Conservation (phyloP, 2,329 filamentous ascomycete genomes). For the Colletotrichum phormii region DNA sequence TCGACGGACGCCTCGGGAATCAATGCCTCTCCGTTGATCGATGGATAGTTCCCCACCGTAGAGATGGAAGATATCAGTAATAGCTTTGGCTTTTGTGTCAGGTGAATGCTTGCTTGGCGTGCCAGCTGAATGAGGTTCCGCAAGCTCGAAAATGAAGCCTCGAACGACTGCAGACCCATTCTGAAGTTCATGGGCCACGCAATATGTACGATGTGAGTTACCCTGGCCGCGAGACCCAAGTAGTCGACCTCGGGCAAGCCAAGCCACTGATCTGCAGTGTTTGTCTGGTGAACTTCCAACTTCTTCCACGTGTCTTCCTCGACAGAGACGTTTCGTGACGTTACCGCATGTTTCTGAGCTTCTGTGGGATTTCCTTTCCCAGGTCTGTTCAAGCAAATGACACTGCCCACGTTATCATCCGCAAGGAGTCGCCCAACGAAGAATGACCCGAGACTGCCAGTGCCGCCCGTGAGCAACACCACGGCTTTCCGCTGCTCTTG, state of each 20-base stretch:
- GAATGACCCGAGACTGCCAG: constrained; percentile 39
- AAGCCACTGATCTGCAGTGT: too few relatives aligned
- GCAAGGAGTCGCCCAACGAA: constrained; percentile 28
- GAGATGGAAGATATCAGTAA: background rate
- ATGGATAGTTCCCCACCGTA: constrained; percentile 14
- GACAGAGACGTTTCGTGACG: too few relatives aligned
- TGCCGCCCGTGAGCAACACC: constrained; percentile 39
- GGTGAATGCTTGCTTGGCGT: background rate
- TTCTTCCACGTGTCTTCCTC: too few relatives aligned
- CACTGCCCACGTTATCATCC: constrained; percentile 24
- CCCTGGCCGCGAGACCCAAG: constrained; percentile 33
- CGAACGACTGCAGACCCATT: constrained; percentile 37
- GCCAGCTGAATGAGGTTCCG: constrained; percentile 38
- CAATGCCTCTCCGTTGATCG: constrained; percentile 2
- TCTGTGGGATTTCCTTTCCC: background rate
- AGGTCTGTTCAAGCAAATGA: background rate
- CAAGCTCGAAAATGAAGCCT: constrained; percentile 39
- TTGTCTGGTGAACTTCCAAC: too few relatives aligned
- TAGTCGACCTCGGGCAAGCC: constrained; percentile 6
- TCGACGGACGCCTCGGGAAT: constrained; percentile 33
- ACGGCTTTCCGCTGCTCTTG: constrained; percentile 11
- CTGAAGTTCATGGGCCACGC: constrained; percentile 43
- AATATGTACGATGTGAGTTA: constrained; percentile 40
- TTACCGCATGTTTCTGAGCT: too few relatives aligned
- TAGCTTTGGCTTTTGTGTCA: background rate